Percentiles rank a stretch among this genome's conserved stretches.
Evolutionary conservation across 2,329 filamentous ascomycete genomes (phyloP).

Genomic region (Camillea tinctor): DNA sequence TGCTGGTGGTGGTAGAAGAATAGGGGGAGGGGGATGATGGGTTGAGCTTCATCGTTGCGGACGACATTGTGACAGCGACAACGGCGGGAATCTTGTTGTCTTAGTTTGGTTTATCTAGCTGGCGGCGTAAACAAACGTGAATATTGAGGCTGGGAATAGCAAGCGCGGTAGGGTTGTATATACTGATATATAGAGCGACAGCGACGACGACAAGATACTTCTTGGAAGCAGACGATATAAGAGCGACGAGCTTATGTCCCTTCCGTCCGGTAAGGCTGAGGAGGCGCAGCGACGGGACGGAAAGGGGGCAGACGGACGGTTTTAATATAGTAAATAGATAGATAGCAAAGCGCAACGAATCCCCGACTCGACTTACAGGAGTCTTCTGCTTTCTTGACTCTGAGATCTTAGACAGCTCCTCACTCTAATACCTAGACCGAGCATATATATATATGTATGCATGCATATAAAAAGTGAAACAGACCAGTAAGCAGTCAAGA

Average conservation of each 20-base stretch:
- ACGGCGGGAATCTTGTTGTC: neutral
- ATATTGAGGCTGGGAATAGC: neutral
- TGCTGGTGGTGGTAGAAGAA: no score
- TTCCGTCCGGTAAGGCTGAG: neutral
- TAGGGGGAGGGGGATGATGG: no score
- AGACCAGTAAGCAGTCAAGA: no score
- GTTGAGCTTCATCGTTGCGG: no score
- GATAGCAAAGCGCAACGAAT: neutral
- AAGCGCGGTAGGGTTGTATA: neutral
- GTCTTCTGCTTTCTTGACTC: neutral
- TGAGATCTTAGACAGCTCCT: neutral
- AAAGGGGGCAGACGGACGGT: neutral
- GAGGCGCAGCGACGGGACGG: no score
- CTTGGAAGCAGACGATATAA: neutral
- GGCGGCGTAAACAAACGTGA: neutral
- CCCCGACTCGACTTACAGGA: constrained; percentile 1
- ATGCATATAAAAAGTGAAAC: constrained; percentile 1
- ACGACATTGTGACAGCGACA: neutral
- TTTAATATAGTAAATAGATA: neutral
- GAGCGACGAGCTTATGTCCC: neutral
- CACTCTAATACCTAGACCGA: neutral
- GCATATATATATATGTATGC: neutral
- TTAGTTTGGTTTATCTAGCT: neutral
- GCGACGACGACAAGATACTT: neutral
- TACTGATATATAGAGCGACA: neutral